phyloP scores from a whole-genome alignment of 2,329 filamentous ascomycete species.

The Arthrobotrys sinensis region DNA sequence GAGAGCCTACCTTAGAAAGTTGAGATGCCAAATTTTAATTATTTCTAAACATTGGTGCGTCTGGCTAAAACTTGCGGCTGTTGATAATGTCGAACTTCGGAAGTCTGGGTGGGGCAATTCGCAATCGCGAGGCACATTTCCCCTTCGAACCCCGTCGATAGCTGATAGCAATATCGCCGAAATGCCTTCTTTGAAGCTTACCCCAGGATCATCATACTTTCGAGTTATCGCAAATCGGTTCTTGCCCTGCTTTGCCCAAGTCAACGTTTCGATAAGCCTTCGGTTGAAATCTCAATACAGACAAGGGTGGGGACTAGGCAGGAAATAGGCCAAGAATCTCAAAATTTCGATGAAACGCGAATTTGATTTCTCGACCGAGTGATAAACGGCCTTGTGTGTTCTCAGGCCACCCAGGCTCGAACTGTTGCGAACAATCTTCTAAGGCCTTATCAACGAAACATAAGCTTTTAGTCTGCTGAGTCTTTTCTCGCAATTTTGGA shows the following conservation, averaged over 20 bases:
- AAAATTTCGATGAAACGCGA: conserved; percentile 11
- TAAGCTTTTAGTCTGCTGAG: neutral
- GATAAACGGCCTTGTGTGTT: neutral
- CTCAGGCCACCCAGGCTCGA: conserved; percentile 19
- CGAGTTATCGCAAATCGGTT: conserved; percentile 30
- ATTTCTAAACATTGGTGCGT: conserved; percentile 16
- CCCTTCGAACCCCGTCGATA: conserved; percentile 16
- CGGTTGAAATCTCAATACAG: conserved; percentile 8
- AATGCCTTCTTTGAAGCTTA: conserved; percentile 32
- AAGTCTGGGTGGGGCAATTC: conserved; percentile 22
- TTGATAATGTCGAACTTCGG: conserved; percentile 47
- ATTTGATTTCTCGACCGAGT: conserved; percentile 1
- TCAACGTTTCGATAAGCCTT: conserved; percentile 16
- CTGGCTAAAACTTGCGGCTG: conserved; percentile 40
- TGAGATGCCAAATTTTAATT: neutral
- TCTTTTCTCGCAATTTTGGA: conserved; percentile 12
- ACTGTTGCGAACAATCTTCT: conserved; percentile 1
- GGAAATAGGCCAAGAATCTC: conserved; percentile 4
- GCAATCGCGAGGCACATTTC: conserved; percentile 59
- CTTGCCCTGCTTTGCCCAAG: neutral
- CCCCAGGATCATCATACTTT: conserved; percentile 8
- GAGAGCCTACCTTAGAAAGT: conserved; percentile 13
- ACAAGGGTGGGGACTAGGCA: conserved; percentile 22
- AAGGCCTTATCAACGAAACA: neutral
- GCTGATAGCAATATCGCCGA: conserved; percentile 32